Evolutionary conservation across 1,139 yeast genomes (phyloP).

Genomic region (Saccharomyces hybrid): DNA sequence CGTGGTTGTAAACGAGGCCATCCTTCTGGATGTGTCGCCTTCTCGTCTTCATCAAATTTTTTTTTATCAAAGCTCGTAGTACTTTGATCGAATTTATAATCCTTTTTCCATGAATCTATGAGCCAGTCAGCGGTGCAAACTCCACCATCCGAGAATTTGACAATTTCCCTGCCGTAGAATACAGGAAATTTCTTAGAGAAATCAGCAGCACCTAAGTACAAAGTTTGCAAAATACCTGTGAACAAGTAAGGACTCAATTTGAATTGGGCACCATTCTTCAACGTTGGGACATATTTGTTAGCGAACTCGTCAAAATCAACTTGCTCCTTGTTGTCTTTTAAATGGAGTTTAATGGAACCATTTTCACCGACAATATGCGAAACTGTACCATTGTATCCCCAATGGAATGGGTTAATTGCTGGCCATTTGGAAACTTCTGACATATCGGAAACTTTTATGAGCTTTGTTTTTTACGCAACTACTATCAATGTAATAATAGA

Average conservation of each 20-base stretch:
- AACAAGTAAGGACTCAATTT: conserved; percentile 57
- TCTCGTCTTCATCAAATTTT: conserved; percentile 43
- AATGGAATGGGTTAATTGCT: conserved; percentile 29
- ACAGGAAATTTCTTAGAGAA: conserved; percentile 47
- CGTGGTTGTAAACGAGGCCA: conserved; percentile 75
- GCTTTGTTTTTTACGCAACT: not conserved
- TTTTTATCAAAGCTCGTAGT: conserved; percentile 31
- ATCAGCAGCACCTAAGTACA: conserved; percentile 54
- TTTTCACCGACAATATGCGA: conserved; percentile 30
- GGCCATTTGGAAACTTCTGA: conserved; percentile 14
- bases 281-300: conserved; percentile 38
- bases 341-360: conserved; percentile 37
- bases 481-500: not conserved
- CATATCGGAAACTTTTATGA: not conserved
- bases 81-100: conserved; percentile 33
- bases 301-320: conserved; percentile 36
- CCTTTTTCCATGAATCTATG: conserved; percentile 34
- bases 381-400: conserved; percentile 41
- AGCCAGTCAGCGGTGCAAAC: conserved; percentile 75
- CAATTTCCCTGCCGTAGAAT: conserved; percentile 70
- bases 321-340: conserved; percentile 29
- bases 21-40: conserved; percentile 52
- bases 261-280: conserved; percentile 41
- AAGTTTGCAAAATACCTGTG: conserved; percentile 71
- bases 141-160: conserved; percentile 56